Percentiles rank a stretch among this genome's conserved stretches.
These are phyloP conservation scores for Pichia cephalocereana DNA, from an alignment of 805 yeast species.

Conservation along the genomic window DNA sequence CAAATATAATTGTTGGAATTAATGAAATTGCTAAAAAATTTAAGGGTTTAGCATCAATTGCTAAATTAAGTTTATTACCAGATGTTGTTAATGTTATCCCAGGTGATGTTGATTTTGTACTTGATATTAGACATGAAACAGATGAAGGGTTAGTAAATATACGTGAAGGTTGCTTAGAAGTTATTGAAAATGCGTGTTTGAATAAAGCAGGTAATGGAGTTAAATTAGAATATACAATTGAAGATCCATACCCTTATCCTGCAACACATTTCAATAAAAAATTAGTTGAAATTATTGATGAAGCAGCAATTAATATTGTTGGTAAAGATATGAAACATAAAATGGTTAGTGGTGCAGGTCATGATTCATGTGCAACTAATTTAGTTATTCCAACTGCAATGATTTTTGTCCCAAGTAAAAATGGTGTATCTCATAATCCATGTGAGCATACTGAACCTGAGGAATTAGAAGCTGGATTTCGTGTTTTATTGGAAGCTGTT, in stretches of 20 bases:
- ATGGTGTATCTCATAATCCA: constrained; percentile 61
- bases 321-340: constrained; percentile 35
- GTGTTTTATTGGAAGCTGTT: constrained; percentile 45
- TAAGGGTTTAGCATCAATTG: constrained; percentile 50
- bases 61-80: constrained; percentile 48
- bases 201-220: constrained; percentile 28
- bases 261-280: constrained; percentile 49
- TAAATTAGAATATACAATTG: constrained; percentile 35
- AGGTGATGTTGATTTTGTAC: constrained; percentile 45
- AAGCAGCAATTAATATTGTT: constrained; percentile 41
- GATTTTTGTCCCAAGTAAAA: constrained; percentile 63
- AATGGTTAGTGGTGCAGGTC: constrained; percentile 66
- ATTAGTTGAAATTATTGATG: constrained; percentile 42
- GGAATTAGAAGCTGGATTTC: constrained; percentile 51
- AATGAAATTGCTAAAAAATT: constrained; percentile 44
- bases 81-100: constrained; percentile 63
- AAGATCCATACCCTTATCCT: constrained; percentile 29
- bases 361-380: constrained; percentile 57
- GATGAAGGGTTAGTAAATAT: constrained; percentile 35
- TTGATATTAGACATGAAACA: constrained; percentile 50
- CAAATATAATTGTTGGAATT: constrained; percentile 47
- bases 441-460: constrained; percentile 59
- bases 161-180: constrained; percentile 29
- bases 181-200: constrained; percentile 13
- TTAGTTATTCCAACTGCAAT: constrained; percentile 56